Evolutionary conservation across 2,329 filamentous ascomycete species (phyloP), one percentile per base, ranked within the genome.

Genomic region (Fusarium sp.): DNA sequence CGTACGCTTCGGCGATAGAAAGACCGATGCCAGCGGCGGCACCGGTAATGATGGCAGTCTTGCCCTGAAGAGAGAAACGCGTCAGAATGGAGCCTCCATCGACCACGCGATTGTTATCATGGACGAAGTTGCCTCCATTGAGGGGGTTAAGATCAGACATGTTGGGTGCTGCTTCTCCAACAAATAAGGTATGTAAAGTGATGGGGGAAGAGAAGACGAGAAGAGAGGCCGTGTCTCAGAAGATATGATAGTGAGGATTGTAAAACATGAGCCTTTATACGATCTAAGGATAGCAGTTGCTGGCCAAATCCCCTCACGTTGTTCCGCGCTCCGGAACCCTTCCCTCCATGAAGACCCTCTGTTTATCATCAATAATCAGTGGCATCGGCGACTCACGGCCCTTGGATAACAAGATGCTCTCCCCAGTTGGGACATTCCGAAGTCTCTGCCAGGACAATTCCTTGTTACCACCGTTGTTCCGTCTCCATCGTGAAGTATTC

Each of bases 31-130:
- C 91, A 24, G 87, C 87, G 33, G 85, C 90, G 20, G 89, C 89
- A 47, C 91, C 91, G 6, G 90, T 88, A 49, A 93, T 87, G 71
- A 93, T 91, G 49, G 90, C 90, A 10, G 91, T 93, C 77, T 90
- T 90, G 54, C 90, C 90, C 75, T 89, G 89, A 47, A 93, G 85
- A 7, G 90, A 92, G 83, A 92, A 92, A 60, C 76, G 76, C 64
- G 78, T 77, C 56, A 78, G 33, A 39, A 78, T 70, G 39, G 76
- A 75, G 42, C 76, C 76, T 36, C 76, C 75, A 54, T 78, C 75
- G 31, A 76, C 48, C 55, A 71, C 58, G 31, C 75, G 75, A 47
- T 72, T 56, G 52, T 72, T 48, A n/a, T 77, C 66, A 52, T 76
- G 76, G 45, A 78, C 42, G 39, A 78, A 78, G 73, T 77, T 78